These are phyloP conservation scores for Dendrocalamus latiflorus DNA, from an alignment of 202 grass and related monocot genomes.

Conservation along the genomic window DNA sequence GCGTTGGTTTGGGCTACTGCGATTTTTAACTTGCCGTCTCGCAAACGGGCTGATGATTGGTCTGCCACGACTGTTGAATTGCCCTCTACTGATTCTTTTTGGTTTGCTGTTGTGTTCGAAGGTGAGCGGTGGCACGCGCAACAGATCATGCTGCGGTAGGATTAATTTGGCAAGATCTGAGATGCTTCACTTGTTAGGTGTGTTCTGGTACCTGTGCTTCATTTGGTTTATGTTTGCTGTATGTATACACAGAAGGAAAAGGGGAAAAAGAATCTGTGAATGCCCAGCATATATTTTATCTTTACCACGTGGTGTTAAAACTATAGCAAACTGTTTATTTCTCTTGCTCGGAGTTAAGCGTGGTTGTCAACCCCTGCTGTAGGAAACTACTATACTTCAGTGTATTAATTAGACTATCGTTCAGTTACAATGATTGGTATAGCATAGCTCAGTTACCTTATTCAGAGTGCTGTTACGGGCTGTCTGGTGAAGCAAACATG, in stretches of 20 bases:
- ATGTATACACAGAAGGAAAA: too few species aligned
- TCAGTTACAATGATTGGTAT: background rate
- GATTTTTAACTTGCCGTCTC: too few species aligned
- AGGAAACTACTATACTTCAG: background rate
- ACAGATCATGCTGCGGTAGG: background rate
- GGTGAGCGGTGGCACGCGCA: background rate
- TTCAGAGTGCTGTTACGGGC: background rate
- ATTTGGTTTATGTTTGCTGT: background rate
- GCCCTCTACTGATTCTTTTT: background rate
- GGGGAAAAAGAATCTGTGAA: background rate
- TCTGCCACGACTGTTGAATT: background rate
- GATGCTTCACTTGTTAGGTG: slow-evolving; percentile 22
- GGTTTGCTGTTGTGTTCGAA: background rate
- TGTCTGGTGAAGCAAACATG: background rate
- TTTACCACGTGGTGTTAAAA: background rate
- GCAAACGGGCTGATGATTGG: too few species aligned
- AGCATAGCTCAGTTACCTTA: background rate
- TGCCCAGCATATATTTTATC: background rate
- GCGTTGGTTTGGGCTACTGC: background rate
- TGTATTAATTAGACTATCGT: background rate
- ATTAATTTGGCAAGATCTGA: background rate
- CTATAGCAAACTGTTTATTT: background rate
- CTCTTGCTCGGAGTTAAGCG: background rate
- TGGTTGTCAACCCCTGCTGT: background rate
- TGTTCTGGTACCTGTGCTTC: background rate